phyloP scores from a whole-genome alignment of 2,329 filamentous ascomycete genomes.

The Fusarium anguioides region DNA sequence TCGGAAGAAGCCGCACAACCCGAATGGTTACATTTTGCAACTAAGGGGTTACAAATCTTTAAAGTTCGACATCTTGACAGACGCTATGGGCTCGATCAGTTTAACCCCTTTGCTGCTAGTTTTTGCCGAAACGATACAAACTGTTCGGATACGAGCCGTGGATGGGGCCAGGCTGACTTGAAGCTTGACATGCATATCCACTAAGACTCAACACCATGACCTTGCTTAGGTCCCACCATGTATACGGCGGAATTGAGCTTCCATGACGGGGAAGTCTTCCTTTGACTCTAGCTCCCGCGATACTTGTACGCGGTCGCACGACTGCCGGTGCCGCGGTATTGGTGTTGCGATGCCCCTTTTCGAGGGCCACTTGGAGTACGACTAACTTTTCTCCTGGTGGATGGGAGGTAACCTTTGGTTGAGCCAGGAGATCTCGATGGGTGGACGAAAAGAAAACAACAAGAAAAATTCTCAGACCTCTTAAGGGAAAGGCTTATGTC shows the following conservation, averaged over 20 bases:
- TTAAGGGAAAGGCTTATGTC: neutral
- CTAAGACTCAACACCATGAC: conserved; percentile 22
- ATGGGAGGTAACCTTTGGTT: neutral
- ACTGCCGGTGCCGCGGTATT: conserved; percentile 31
- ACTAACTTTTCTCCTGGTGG: conserved; percentile 13
- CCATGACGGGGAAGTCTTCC: conserved; percentile 29
- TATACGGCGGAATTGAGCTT: conserved; percentile 17
- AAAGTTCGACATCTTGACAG: neutral
- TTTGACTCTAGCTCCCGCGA: conserved; percentile 25
- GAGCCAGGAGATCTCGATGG: neutral
- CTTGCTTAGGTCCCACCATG: conserved; percentile 15
- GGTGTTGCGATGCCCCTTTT: conserved; percentile 26
- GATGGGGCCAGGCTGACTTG: conserved; percentile 19
- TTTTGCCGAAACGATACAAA: neutral
- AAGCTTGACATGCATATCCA: conserved; percentile 14
- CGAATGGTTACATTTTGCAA: neutral
- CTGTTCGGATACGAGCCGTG: conserved; percentile 31
- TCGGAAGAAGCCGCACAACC: neutral
- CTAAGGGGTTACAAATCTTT: neutral
- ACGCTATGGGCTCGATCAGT: neutral
- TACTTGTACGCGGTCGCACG: conserved; percentile 19
- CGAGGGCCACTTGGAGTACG: conserved; percentile 22
- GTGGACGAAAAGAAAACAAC: neutral
- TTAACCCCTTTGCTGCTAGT: conserved; percentile 5
- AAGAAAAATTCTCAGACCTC: conserved; percentile 5